Conservation (phyloP, 495 filamentous ascomycete genomes). For the Delitschia confertaspora region DNA sequence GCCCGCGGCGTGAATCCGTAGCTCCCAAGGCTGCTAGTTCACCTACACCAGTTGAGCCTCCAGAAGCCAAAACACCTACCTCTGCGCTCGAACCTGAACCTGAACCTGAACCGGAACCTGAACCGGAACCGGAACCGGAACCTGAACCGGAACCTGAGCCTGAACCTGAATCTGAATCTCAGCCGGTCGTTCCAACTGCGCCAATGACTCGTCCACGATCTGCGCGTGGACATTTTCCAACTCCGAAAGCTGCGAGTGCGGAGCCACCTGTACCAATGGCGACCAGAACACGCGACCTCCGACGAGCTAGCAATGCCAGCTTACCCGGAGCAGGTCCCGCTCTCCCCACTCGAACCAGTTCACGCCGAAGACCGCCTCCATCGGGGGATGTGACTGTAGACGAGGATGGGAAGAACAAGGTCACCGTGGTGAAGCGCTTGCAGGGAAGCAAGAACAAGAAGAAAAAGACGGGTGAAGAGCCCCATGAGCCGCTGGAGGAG, state of each 20-base stretch:
- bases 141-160: neutral
- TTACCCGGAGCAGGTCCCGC: constrained; percentile 4
- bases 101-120: neutral
- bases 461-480: constrained; percentile 42
- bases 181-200: neutral
- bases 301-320: constrained; percentile 34
- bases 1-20: constrained; percentile 18
- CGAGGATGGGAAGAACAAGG: constrained; percentile 60
- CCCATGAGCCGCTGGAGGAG: constrained; percentile 58
- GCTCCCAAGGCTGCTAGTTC: constrained; percentile 10
- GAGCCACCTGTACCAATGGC: constrained; percentile 31
- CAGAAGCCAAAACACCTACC: constrained; percentile 11
- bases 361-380: constrained; percentile 21
- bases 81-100: constrained; percentile 9
- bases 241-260: constrained; percentile 33
- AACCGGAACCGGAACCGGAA: neutral
- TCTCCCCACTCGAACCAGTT: constrained; percentile 17
- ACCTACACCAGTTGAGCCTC: neutral
- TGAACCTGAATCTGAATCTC: too few species aligned
- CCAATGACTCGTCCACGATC: constrained; percentile 14
- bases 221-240: constrained; percentile 15
- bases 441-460: constrained; percentile 58
- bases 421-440: constrained; percentile 71
- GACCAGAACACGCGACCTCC: constrained; percentile 25
- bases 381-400: constrained; percentile 40